A percentile compares a stretch with the other conserved stretches of the same genome.
These are phyloP conservation scores for Monascus ruber DNA, from an alignment of 2,329 filamentous ascomycete genomes.

Conservation along the genomic window DNA sequence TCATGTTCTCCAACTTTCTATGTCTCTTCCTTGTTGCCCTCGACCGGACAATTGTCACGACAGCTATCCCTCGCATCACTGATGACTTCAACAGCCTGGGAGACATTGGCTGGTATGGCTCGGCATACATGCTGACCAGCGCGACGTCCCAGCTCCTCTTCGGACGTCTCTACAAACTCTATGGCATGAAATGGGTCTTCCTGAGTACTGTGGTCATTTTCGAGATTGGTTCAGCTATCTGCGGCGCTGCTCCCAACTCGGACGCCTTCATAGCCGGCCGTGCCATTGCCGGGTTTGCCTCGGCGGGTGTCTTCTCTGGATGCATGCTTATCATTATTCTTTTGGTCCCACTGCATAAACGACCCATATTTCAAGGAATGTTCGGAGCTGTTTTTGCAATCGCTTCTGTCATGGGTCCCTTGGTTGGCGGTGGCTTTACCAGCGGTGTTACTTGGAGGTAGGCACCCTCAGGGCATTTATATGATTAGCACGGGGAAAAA, in stretches of 20 bases:
- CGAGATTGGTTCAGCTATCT: constrained; percentile 21
- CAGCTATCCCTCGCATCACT: constrained; percentile 27
- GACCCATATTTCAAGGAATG: constrained; percentile 15
- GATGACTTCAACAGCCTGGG: constrained; percentile 22
- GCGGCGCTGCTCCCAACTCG: constrained; percentile 19
- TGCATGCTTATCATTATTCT: constrained; percentile 4
- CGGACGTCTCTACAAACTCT: constrained; percentile 20
- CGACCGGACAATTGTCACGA: constrained; percentile 21
- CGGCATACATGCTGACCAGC: constrained; percentile 24
- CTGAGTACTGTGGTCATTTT: constrained; percentile 20
- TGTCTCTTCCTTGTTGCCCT: constrained; percentile 1
- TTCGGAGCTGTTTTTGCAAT: constrained; percentile 15
- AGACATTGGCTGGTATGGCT: constrained; percentile 37
- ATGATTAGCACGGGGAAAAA: too few species aligned
- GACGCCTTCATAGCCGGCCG: constrained; percentile 19
- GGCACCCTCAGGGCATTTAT: neutral
- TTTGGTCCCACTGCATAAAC: constrained; percentile 5
- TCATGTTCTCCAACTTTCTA: too few species aligned
- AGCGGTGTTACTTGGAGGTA: constrained; percentile 12
- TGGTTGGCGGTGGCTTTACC: constrained; percentile 13
- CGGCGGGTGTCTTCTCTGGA: constrained; percentile 15
- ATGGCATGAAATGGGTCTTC: constrained; percentile 19
- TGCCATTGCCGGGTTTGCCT: constrained; percentile 19
- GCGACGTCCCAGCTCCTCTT: constrained; percentile 7
- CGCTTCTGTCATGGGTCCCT: constrained; percentile 14